These are phyloP conservation scores for Candida maesae DNA, from an alignment of 805 yeast species.

Conservation along the genomic window DNA sequence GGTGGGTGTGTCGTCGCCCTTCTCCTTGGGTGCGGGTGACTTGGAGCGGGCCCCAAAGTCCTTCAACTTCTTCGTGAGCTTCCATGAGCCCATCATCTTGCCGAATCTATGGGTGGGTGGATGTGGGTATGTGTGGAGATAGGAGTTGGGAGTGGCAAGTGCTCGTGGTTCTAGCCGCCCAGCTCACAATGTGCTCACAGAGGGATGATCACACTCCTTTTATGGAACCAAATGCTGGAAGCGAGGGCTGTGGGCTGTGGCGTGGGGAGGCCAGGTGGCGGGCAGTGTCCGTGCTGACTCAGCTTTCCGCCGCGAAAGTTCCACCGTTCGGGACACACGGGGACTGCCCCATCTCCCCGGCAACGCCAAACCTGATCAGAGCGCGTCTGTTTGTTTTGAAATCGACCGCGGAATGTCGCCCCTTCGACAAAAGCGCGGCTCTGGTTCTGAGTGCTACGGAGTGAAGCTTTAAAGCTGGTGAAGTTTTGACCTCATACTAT, in stretches of 20 bases:
- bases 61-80: constrained; percentile 38
- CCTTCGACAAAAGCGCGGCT: constrained; percentile 5
- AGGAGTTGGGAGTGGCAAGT: no score
- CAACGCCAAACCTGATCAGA: not conserved
- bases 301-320: no score
- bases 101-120: no score
- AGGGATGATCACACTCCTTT: no score
- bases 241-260: no score
- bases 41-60: constrained; percentile 25
- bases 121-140: no score
- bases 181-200: no score
- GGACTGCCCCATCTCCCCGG: not conserved
- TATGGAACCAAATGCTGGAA: no score
- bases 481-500: no score
- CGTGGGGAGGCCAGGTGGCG: not conserved
- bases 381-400: constrained; percentile 7
- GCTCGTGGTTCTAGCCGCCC: no score
- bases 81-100: constrained; percentile 34
- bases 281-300: no score
- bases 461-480: not conserved
- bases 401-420: constrained; percentile 6
- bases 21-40: constrained; percentile 15
- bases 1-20: constrained; percentile 8
- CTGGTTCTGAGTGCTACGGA: no score
- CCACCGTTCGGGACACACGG: not conserved